phyloP scores from a whole-genome alignment of 768 basidiomycete species.

The Naganishia kalamii region DNA sequence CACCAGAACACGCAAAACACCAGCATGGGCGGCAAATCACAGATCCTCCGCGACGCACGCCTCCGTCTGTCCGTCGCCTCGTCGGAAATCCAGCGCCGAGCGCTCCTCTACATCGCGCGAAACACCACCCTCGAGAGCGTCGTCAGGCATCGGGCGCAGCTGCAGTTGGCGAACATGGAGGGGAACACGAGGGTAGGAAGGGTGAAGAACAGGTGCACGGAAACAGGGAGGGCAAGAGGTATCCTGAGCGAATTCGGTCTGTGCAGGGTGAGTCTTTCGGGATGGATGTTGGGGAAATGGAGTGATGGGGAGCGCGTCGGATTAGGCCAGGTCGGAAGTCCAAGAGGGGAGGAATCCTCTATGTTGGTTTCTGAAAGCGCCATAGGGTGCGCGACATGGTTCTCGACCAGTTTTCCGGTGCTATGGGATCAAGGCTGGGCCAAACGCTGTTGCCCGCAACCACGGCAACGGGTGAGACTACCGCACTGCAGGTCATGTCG shows the following conservation, averaged over 20 bases:
- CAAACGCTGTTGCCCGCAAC: no score
- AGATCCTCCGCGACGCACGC: slow-evolving; percentile 39
- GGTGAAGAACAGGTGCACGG: slow-evolving; percentile 81
- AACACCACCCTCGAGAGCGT: slow-evolving; percentile 82
- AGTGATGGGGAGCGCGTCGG: neutral
- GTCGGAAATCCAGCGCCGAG: slow-evolving; percentile 75
- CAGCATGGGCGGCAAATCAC: slow-evolving; percentile 31
- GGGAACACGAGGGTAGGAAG: slow-evolving; percentile 75
- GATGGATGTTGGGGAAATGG: neutral
- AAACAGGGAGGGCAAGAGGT: slow-evolving; percentile 74
- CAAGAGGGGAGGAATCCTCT: neutral
- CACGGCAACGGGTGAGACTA: no score
- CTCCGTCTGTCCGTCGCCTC: slow-evolving; percentile 36
- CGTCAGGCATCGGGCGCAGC: slow-evolving; percentile 85
- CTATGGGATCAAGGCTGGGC: no score
- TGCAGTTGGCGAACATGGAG: slow-evolving; percentile 82
- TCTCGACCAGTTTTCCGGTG: no score
- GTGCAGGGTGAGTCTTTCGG: slow-evolving; percentile 57
- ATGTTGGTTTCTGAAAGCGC: no score
- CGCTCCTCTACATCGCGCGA: slow-evolving; percentile 87
- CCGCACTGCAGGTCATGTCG: no score
- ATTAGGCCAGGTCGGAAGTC: neutral
- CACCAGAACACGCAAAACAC: no score
- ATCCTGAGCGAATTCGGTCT: slow-evolving; percentile 81
- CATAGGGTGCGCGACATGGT: no score